These are phyloP conservation scores for Tricholoma hemisulphureum DNA, from an alignment of 768 basidiomycete genomes.

Conservation along the genomic window DNA sequence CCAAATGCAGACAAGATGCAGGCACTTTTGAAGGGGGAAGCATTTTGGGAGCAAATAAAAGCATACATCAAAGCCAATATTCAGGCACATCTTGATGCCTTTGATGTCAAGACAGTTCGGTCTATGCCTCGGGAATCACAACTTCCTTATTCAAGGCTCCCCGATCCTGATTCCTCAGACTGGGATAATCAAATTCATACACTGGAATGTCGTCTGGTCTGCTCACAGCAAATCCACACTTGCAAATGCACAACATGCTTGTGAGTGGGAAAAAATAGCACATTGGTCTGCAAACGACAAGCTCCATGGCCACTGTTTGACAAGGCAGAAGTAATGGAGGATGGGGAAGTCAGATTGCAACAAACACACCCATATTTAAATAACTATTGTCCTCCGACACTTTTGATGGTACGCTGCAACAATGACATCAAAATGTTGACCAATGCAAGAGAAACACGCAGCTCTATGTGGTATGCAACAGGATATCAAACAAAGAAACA, in stretches of 20 bases:
- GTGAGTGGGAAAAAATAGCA: slow-evolving; percentile 1
- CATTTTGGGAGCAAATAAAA: slow-evolving; percentile 26
- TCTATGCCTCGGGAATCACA: too few relatives aligned
- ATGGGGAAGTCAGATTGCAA: slow-evolving; percentile 29
- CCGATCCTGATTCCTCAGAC: slow-evolving; percentile 11
- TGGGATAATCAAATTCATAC: slow-evolving; percentile 8
- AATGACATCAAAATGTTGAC: slow-evolving; percentile 40
- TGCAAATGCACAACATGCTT: slow-evolving; percentile 28
- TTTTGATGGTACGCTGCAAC: slow-evolving; percentile 32
- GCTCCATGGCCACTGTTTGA: slow-evolving; percentile 28
- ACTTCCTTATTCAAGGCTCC: too few relatives aligned
- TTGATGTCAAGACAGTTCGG: slow-evolving; percentile 13
- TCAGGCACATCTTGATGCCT: slow-evolving; percentile 28
- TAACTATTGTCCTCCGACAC: slow-evolving; percentile 25
- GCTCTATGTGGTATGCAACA: slow-evolving; percentile 36
- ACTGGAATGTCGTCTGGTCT: slow-evolving; percentile 21
- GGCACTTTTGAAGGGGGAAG: slow-evolving; percentile 17
- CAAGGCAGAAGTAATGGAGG: slow-evolving; percentile 21
- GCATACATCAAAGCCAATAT: slow-evolving; percentile 32
- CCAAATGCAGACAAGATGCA: slow-evolving; percentile 23
- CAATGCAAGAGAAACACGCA: slow-evolving; percentile 30
- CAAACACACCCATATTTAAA: slow-evolving; percentile 23
- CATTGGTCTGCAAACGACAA: slow-evolving; percentile 39
- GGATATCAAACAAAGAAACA: slow-evolving; percentile 43
- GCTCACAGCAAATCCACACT: slow-evolving; percentile 32